Percentiles rank a stretch among this genome's conserved stretches.
phyloP scores from a whole-genome alignment of 768 basidiomycete genomes.

The Xerocomus spinulosus region DNA sequence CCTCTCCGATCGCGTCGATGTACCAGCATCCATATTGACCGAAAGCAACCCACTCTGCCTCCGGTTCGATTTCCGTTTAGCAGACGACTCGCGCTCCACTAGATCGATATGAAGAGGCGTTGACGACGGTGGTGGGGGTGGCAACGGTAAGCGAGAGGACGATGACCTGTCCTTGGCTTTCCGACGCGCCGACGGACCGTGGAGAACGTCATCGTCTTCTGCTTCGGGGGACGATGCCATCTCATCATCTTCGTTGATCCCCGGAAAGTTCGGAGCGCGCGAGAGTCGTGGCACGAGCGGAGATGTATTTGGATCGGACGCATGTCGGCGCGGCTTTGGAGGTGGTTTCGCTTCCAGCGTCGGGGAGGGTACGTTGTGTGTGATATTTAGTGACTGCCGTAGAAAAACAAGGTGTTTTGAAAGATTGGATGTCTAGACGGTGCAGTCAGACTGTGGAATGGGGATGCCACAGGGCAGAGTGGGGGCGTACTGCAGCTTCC shows the following conservation, averaged over 20 bases:
- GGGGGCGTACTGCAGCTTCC: slow-evolving; percentile 61
- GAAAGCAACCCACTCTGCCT: slow-evolving; percentile 54
- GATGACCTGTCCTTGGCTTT: slow-evolving; percentile 47
- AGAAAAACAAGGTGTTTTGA: slow-evolving; percentile 62
- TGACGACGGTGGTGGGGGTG: slow-evolving; percentile 36
- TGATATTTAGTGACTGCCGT: slow-evolving; percentile 56
- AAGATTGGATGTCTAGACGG: slow-evolving; percentile 48
- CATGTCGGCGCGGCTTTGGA: slow-evolving; percentile 48
- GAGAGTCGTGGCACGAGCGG: slow-evolving; percentile 54
- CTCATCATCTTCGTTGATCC: slow-evolving; percentile 67
- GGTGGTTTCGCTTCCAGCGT: slow-evolving; percentile 38
- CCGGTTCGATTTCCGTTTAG: slow-evolving; percentile 24
- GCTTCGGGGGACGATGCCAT: slow-evolving; percentile 38
- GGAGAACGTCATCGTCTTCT: slow-evolving; percentile 38
- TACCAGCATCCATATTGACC: slow-evolving; percentile 31
- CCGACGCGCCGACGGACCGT: slow-evolving; percentile 37
- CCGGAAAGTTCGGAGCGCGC: slow-evolving; percentile 62
- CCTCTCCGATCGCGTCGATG: slow-evolving; percentile 24
- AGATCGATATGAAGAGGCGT: slow-evolving; percentile 32
- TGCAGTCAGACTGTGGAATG: slow-evolving; percentile 8
- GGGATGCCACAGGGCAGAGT: slow-evolving; percentile 13
- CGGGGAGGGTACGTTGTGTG: slow-evolving; percentile 33
- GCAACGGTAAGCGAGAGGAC: slow-evolving; percentile 46
- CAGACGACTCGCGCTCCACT: slow-evolving; percentile 32
- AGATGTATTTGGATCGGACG: slow-evolving; percentile 38